Evolutionary conservation across 1,139 yeast species (phyloP).

Genomic region (Sugiyamaella xylanicola): DNA sequence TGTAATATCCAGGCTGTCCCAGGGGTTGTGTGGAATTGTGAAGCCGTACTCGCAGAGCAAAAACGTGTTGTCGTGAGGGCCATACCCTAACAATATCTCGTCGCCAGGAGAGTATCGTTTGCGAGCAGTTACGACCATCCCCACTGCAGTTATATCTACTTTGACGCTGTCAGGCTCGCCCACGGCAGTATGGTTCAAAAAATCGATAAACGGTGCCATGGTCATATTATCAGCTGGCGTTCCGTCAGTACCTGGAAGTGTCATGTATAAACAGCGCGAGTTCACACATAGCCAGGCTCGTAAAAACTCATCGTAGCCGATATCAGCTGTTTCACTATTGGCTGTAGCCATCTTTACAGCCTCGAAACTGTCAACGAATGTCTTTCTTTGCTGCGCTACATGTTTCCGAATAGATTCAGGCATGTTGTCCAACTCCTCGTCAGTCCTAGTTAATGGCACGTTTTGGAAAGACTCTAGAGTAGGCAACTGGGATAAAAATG

Average conservation of each 20-base stretch:
- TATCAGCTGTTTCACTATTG: conserved; percentile 18
- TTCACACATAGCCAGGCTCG: conserved; percentile 88
- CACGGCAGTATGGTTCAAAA: conserved; percentile 70
- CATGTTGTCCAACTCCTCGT: conserved; percentile 34
- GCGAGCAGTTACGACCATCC: conserved; percentile 50
- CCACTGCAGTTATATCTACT: conserved; percentile 50
- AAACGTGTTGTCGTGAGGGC: conserved; percentile 84
- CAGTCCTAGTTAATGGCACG: conserved; percentile 46
- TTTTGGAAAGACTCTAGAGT: conserved; percentile 31
- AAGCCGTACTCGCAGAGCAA: conserved; percentile 88
- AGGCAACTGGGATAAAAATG: conserved; percentile 35
- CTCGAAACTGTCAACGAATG: conserved; percentile 33
- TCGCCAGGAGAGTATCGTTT: conserved; percentile 46
- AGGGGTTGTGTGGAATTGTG: conserved; percentile 54
- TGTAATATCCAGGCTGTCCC: conserved; percentile 74
- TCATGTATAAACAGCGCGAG: conserved; percentile 86
- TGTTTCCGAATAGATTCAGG: conserved; percentile 34
- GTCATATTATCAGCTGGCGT: conserved; percentile 64
- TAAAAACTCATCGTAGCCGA: conserved; percentile 43
- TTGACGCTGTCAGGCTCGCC: conserved; percentile 47
- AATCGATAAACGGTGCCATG: conserved; percentile 89
- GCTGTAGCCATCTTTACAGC: conserved; percentile 14
- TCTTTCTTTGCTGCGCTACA: conserved; percentile 35
- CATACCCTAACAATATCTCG: conserved; percentile 76
- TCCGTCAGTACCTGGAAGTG: conserved; percentile 53